Conservation (phyloP, 73 alveolate genomes). For the Durusdinium trenchii region DNA sequence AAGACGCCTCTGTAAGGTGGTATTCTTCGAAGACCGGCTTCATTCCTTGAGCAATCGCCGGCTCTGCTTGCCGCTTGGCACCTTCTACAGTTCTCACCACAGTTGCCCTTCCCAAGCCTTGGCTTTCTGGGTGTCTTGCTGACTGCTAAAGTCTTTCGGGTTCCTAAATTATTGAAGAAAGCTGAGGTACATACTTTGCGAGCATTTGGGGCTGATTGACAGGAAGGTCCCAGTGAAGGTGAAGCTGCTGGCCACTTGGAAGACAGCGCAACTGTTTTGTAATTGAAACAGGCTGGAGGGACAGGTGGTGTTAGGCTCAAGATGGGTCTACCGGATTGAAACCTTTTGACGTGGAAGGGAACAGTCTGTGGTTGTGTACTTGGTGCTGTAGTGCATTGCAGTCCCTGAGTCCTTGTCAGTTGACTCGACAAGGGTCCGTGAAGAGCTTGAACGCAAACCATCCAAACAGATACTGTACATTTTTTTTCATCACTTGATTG, state of each 20-base stretch:
- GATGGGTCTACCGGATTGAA: no score
- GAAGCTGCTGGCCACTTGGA: neutral
- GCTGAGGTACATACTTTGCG: constrained; percentile 27
- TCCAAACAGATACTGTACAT: no score
- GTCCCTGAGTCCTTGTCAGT: no score
- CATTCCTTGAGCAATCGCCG: constrained; percentile 49
- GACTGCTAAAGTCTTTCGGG: neutral
- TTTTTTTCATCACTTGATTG: no score
- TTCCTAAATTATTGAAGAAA: neutral
- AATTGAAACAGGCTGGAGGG: no score
- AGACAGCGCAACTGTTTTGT: neutral
- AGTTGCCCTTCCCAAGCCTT: neutral
- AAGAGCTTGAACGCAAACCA: no score
- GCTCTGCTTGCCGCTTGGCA: neutral
- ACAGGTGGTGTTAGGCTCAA: no score
- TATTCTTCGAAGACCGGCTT: neutral
- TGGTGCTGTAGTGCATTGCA: no score
- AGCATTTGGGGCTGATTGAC: constrained; percentile 26
- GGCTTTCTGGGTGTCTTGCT: neutral
- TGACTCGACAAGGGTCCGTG: no score
- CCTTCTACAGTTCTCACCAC: neutral
- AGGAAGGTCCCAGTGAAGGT: neutral
- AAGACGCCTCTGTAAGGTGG: neutral
- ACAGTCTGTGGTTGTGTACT: no score
- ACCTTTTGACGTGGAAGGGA: no score